These are phyloP conservation scores for Whalleya microplaca DNA, from an alignment of 2,329 filamentous ascomycete genomes.

Conservation along the genomic window DNA sequence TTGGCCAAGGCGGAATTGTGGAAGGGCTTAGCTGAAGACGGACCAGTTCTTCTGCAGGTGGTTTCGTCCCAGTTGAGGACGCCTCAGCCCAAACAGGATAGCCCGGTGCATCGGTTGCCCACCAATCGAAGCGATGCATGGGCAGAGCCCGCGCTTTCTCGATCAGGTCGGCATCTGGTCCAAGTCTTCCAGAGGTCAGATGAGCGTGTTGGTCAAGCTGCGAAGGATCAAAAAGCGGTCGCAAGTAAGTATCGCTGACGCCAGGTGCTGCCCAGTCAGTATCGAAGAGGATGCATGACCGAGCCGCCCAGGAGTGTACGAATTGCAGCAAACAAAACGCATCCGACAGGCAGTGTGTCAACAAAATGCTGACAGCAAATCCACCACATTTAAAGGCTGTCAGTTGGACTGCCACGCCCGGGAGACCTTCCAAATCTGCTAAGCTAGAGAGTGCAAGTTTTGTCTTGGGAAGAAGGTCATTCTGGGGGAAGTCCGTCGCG, in stretches of 20 bases:
- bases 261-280: background rate
- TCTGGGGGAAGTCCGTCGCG: slow-evolving; percentile 39
- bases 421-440: slow-evolving; percentile 33
- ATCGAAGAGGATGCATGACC: slow-evolving; percentile 27
- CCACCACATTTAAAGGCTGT: slow-evolving; percentile 44
- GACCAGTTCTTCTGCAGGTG: slow-evolving; percentile 25
- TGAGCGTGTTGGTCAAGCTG: slow-evolving; percentile 42
- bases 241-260: background rate
- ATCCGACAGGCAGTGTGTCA: slow-evolving; percentile 50
- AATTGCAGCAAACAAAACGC: slow-evolving; percentile 48
- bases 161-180: slow-evolving; percentile 33
- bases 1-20: slow-evolving; percentile 43
- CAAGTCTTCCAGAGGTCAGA: slow-evolving; percentile 24
- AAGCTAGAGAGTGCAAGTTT: slow-evolving; percentile 41
- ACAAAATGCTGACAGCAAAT: slow-evolving; percentile 44
- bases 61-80: slow-evolving; percentile 33
- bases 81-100: slow-evolving; percentile 34
- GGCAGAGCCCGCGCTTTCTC: slow-evolving; percentile 43
- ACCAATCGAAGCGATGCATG: slow-evolving; percentile 53
- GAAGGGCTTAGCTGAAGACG: slow-evolving; percentile 34
- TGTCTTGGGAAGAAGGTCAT: slow-evolving; percentile 38
- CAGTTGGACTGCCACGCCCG: slow-evolving; percentile 44
- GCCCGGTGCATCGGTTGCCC: slow-evolving; percentile 38
- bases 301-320: slow-evolving; percentile 45
- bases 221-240: slow-evolving; percentile 45